phyloP scores from a whole-genome alignment of 768 basidiomycete species.

The Leccinum olivaceopallidum region DNA sequence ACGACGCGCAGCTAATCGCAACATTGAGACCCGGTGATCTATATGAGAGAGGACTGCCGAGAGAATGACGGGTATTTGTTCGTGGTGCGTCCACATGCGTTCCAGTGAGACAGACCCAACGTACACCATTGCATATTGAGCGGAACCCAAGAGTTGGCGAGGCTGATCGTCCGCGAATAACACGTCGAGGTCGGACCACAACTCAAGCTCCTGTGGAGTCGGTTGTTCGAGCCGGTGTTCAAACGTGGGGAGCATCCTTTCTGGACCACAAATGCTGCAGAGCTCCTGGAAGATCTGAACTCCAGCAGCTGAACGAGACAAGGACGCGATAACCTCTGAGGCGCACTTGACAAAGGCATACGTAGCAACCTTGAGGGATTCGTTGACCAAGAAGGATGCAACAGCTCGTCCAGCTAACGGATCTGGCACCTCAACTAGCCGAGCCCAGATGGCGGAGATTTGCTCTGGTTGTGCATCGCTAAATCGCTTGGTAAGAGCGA shows the following conservation, averaged over 20 bases:
- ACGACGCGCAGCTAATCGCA: constrained; percentile 70
- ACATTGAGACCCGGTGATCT: constrained; percentile 70
- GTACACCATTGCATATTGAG: constrained; percentile 88
- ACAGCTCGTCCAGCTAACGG: constrained; percentile 77
- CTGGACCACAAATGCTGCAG: constrained; percentile 82
- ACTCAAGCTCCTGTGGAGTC: constrained; percentile 63
- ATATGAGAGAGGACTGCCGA: constrained; percentile 81
- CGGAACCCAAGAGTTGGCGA: constrained; percentile 69
- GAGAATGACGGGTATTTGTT: constrained; percentile 71
- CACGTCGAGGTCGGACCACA: constrained; percentile 80
- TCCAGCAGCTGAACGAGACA: constrained; percentile 76
- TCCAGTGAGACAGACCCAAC: constrained; percentile 75
- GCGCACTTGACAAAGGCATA: constrained; percentile 77
- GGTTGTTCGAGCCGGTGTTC: constrained; percentile 68
- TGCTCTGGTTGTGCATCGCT: constrained; percentile 76
- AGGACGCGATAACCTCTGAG: constrained; percentile 77
- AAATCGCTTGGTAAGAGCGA: constrained; percentile 80
- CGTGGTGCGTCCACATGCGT: constrained; percentile 71
- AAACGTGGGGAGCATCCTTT: constrained; percentile 76
- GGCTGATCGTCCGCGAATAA: constrained; percentile 71
- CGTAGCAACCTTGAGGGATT: constrained; percentile 82
- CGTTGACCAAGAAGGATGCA: constrained; percentile 81
- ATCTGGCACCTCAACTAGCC: constrained; percentile 70
- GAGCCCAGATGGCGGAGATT: constrained; percentile 75
- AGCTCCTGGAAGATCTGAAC: constrained; percentile 77